A percentile compares a stretch with the other conserved stretches of the same genome.
Conservation (phyloP, 176 grass and related monocot species). For the Aegilops speltoides region DNA sequence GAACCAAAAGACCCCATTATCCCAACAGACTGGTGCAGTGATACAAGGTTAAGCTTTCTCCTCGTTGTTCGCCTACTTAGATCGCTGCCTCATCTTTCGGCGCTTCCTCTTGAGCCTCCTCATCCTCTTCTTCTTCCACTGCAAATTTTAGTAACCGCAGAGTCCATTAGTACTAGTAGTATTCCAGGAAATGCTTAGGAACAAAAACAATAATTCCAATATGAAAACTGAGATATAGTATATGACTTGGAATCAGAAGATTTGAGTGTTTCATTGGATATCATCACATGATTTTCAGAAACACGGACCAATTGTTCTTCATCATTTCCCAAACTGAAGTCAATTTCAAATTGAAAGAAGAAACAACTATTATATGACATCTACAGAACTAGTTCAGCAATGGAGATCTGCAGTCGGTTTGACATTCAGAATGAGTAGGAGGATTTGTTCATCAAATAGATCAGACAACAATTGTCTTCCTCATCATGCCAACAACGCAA, state of each 20-base stretch:
- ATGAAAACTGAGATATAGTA: background rate
- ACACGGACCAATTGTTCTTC: slow-evolving; percentile 46
- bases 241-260: slow-evolving; percentile 26
- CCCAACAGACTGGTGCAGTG: background rate
- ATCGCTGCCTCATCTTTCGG: slow-evolving; percentile 87
- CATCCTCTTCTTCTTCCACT: slow-evolving; percentile 99
- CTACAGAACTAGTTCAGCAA: too few relatives aligned
- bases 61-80: slow-evolving; percentile 34
- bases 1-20: background rate
- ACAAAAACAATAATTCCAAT: rapidly evolving
- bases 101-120: slow-evolving; percentile 92
- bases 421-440: slow-evolving; percentile 67
- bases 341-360: background rate
- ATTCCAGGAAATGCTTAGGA: too few relatives aligned
- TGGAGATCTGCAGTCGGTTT: background rate
- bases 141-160: background rate
- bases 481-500: slow-evolving; percentile 25
- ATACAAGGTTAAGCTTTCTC: background rate
- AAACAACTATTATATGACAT: background rate
- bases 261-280: slow-evolving; percentile 14
- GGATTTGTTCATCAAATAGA: slow-evolving; percentile 46
- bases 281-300: slow-evolving; percentile 43
- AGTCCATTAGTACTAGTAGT: too few relatives aligned
- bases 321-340: slow-evolving; percentile 19
- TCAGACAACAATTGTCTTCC: slow-evolving; percentile 25